A percentile compares a stretch with the other conserved stretches of the same genome.
Evolutionary conservation across 129 eudicot genomes (phyloP).

Genomic region (Glebionis coronaria): DNA sequence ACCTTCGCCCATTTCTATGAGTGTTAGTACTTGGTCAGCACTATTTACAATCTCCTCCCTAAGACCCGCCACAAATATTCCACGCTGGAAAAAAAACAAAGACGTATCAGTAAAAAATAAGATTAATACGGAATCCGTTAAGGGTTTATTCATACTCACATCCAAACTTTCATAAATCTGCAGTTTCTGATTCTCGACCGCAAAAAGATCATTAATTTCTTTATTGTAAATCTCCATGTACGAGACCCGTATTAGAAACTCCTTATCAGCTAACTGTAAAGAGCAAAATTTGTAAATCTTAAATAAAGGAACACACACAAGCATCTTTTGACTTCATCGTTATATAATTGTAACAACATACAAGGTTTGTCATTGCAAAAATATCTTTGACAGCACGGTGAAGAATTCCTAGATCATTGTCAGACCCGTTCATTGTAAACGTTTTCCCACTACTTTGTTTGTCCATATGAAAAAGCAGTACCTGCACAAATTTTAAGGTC

Average conservation of each 20-base stretch:
- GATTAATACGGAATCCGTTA: too few relatives aligned
- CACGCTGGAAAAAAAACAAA: constrained; percentile 57
- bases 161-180: constrained; percentile 95
- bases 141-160: constrained; percentile 35
- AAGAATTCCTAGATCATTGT: constrained; percentile 86
- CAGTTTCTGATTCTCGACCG: constrained; percentile 81
- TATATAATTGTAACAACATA: too few relatives aligned
- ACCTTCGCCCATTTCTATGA: constrained; percentile 96
- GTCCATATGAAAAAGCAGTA: constrained; percentile 97
- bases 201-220: constrained; percentile 87
- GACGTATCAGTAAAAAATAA: constrained; percentile 15
- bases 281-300: constrained; percentile 29
- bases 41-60: constrained; percentile 92
- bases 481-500: constrained; percentile 41
- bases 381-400: constrained; percentile 78
- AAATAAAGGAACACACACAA: too few relatives aligned
- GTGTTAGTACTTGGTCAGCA: constrained; percentile 87
- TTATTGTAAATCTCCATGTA: constrained; percentile 98
- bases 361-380: constrained; percentile 62
- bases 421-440: constrained; percentile 94
- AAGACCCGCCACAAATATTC: constrained; percentile 94
- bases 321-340: too few relatives aligned
- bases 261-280: constrained; percentile 65
- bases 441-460: constrained; percentile 98
- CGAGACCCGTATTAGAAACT: constrained; percentile 91